Conservation (phyloP, 305 asterid species). For the Rubia occidens region DNA sequence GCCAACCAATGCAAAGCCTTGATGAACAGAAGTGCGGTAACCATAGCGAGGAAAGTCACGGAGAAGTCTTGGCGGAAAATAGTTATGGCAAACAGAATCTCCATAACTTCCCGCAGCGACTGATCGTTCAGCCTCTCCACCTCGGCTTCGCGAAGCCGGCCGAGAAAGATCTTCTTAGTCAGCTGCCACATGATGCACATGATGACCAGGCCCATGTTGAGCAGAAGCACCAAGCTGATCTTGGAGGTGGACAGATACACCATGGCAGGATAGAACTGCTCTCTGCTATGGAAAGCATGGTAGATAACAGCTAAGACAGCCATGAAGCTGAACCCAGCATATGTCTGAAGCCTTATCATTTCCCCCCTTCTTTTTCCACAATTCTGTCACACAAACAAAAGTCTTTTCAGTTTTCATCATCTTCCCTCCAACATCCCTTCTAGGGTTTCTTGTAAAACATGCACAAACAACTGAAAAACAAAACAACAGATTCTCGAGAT, state of each 20-base stretch:
- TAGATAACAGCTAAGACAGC: slow-evolving; percentile 60
- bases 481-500: background rate
- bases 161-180: slow-evolving; percentile 78
- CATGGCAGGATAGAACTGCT: slow-evolving; percentile 95
- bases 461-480: background rate
- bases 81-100: slow-evolving; percentile 84
- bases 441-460: background rate
- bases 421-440: background rate
- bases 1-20: slow-evolving; percentile 97
- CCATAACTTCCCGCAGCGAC: slow-evolving; percentile 93
- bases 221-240: slow-evolving; percentile 69
- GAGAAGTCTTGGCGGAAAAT: slow-evolving; percentile 93
- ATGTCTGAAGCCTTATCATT: slow-evolving; percentile 75
- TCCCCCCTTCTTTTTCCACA: slow-evolving; percentile 1
- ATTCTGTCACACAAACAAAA: slow-evolving; percentile 3
- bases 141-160: slow-evolving; percentile 89
- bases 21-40: slow-evolving; percentile 70
- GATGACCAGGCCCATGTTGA: slow-evolving; percentile 72
- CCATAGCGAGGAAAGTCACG: slow-evolving; percentile 68
- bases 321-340: slow-evolving; percentile 59
- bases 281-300: slow-evolving; percentile 70
- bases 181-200: slow-evolving; percentile 89
- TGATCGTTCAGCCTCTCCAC: slow-evolving; percentile 94
- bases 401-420: background rate
- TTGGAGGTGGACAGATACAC: slow-evolving; percentile 83